phyloP scores from a whole-genome alignment of 768 basidiomycete genomes.

The Lactarius quietus region DNA sequence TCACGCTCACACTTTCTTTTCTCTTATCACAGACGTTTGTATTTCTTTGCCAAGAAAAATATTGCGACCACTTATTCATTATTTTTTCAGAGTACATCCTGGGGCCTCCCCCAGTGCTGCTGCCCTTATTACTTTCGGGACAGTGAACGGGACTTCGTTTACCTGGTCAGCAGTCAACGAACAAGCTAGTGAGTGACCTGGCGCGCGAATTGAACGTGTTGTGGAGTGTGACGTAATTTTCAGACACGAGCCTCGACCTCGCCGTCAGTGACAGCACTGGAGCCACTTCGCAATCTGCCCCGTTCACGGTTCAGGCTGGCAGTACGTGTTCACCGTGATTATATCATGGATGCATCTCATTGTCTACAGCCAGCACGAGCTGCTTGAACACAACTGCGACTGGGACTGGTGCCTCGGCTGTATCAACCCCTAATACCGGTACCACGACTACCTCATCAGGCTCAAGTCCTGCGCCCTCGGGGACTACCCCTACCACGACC shows the following conservation, averaged over 20 bases:
- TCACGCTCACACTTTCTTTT: neutral
- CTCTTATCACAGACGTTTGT: slow-evolving; percentile 38
- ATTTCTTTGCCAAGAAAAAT: neutral
- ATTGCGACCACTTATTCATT: neutral
- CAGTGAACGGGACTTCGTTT: slow-evolving; percentile 37
- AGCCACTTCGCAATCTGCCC: slow-evolving; percentile 42
- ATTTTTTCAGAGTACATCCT: slow-evolving; percentile 45
- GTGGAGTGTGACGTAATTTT: neutral
- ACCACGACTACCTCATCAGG: neutral
- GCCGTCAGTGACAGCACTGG: slow-evolving; percentile 62
- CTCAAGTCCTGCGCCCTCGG: neutral
- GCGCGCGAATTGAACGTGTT: neutral
- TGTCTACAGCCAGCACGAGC: slow-evolving; percentile 32
- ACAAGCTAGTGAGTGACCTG: slow-evolving; percentile 38
- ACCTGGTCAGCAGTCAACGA: slow-evolving; percentile 54
- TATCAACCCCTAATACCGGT: slow-evolving; percentile 9
- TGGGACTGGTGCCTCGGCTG: neutral
- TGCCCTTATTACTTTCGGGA: slow-evolving; percentile 47
- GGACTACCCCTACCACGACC: slow-evolving; percentile 1
- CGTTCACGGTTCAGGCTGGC: slow-evolving; percentile 47
- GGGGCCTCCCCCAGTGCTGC: slow-evolving; percentile 44
- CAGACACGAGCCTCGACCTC: slow-evolving; percentile 55
- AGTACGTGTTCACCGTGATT: slow-evolving; percentile 9
- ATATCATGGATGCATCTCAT: slow-evolving; percentile 2
- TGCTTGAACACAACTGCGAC: slow-evolving; percentile 36